These are phyloP conservation scores for Xylariaceae sp. DNA, from an alignment of 2,329 filamentous ascomycete genomes.

Conservation along the genomic window DNA sequence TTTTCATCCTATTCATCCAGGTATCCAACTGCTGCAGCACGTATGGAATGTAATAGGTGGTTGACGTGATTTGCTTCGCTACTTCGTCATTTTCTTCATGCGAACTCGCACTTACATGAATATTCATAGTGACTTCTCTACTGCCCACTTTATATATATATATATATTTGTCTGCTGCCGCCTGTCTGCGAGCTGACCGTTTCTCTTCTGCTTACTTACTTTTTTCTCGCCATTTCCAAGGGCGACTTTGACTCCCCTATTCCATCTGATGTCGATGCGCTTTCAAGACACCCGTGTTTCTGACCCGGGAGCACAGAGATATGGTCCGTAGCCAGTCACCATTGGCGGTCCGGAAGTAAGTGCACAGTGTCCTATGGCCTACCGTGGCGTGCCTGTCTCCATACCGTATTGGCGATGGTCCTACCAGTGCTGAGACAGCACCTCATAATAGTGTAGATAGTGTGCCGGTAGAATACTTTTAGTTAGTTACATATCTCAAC, in stretches of 20 bases:
- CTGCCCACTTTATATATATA: not conserved
- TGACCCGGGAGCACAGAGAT: no score
- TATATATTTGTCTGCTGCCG: slow-evolving; percentile 6
- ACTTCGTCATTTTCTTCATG: slow-evolving; percentile 20
- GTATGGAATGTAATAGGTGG: not conserved
- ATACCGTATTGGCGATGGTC: no score
- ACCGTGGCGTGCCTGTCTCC: no score
- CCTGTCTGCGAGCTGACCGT: slow-evolving; percentile 5
- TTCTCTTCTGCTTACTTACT: not conserved
- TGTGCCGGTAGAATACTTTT: no score
- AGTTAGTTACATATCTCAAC: slow-evolving; percentile 10
- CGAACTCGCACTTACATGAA: not conserved
- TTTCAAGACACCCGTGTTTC: no score
- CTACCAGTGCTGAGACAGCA: not conserved
- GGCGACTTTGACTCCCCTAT: not conserved
- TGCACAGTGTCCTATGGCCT: no score
- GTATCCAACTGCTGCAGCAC: not conserved
- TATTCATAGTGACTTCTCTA: not conserved
- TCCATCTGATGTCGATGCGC: slow-evolving; percentile 2
- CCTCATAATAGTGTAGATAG: no score
- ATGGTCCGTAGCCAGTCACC: no score
- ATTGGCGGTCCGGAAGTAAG: no score
- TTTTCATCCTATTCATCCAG: not conserved
- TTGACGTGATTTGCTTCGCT: slow-evolving; percentile 26
- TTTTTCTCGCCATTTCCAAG: not conserved